Evolutionary conservation across 257 asterid species (phyloP).

Genomic region (Ajuga chamaepitys): DNA sequence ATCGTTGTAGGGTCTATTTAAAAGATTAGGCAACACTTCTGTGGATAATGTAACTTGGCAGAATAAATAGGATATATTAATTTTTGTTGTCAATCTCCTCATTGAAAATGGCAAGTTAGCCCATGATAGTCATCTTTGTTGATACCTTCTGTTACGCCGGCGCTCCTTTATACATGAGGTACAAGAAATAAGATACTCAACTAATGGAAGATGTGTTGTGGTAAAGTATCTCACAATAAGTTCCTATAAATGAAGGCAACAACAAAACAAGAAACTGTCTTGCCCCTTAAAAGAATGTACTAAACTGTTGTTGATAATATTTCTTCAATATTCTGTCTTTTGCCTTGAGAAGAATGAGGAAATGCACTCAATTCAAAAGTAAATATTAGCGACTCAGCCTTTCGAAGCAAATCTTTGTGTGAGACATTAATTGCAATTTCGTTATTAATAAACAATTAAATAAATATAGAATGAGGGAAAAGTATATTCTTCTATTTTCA

Average conservation of each 20-base stretch:
- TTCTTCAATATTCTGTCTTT: neutral
- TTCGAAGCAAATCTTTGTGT: neutral
- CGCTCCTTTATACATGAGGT: slow-evolving; percentile 86
- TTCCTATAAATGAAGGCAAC: neutral
- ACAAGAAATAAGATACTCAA: slow-evolving; percentile 1
- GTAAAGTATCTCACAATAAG: neutral
- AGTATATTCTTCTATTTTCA: too few species aligned
- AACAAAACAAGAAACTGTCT: neutral
- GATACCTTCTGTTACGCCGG: too few species aligned
- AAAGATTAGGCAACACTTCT: too few species aligned
- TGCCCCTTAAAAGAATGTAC: slow-evolving; percentile 1
- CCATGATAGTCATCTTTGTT: too few species aligned
- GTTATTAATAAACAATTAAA: neutral
- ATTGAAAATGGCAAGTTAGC: too few species aligned
- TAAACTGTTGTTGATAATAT: neutral
- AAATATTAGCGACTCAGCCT: neutral
- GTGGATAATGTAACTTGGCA: too few species aligned
- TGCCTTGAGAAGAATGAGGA: neutral
- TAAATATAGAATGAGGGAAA: too few species aligned
- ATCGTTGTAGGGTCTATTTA: too few species aligned
- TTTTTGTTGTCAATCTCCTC: too few species aligned
- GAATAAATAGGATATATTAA: too few species aligned
- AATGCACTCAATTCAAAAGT: neutral
- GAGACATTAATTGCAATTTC: neutral
- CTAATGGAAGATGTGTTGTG: slow-evolving; percentile 2